Percentiles rank a stretch among this genome's conserved stretches.
phyloP scores from a whole-genome alignment of 2,329 filamentous ascomycete species.

The Colletotrichum cordylinicola region DNA sequence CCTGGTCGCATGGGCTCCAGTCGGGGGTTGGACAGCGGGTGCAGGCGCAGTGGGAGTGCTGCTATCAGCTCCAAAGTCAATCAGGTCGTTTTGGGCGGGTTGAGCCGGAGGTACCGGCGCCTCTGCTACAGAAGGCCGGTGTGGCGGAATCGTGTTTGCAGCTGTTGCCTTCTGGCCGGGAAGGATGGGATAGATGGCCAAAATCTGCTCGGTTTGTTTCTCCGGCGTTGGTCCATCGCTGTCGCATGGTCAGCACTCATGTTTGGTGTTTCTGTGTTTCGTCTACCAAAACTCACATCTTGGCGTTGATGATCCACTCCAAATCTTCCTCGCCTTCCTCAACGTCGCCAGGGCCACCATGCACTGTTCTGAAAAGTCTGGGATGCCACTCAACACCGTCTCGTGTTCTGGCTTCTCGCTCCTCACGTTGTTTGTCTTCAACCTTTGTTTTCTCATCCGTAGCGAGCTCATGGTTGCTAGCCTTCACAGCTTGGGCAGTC shows the following conservation, averaged over 20 bases:
- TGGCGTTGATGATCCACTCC: conserved; percentile 92
- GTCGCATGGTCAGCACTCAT: conserved; percentile 22
- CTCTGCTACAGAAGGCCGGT: conserved; percentile 21
- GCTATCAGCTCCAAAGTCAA: conserved; percentile 55
- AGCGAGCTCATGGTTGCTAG: conserved; percentile 84
- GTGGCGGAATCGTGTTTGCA: conserved; percentile 62
- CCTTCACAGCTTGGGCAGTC: conserved; percentile 81
- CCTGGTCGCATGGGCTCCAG: neutral
- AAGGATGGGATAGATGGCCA: conserved; percentile 85
- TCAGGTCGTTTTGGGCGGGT: conserved; percentile 47
- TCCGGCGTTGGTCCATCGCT: conserved; percentile 71
- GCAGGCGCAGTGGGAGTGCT: neutral
- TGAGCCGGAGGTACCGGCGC: conserved; percentile 27
- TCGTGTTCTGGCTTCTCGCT: conserved; percentile 80
- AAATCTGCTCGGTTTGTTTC: conserved; percentile 80
- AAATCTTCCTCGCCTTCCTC: conserved; percentile 88
- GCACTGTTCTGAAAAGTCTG: conserved; percentile 79
- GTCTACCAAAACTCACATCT: conserved; percentile 63
- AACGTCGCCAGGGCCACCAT: conserved; percentile 70
- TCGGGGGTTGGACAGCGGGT: neutral
- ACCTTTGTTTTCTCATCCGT: conserved; percentile 97
- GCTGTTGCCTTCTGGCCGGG: conserved; percentile 71
- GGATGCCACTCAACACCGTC: conserved; percentile 88
- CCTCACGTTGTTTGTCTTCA: conserved; percentile 89
- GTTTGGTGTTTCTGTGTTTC: neutral